Evolutionary conservation across 192 early-diverging fungal species (phyloP).

Genomic region (Backusella sp.): DNA sequence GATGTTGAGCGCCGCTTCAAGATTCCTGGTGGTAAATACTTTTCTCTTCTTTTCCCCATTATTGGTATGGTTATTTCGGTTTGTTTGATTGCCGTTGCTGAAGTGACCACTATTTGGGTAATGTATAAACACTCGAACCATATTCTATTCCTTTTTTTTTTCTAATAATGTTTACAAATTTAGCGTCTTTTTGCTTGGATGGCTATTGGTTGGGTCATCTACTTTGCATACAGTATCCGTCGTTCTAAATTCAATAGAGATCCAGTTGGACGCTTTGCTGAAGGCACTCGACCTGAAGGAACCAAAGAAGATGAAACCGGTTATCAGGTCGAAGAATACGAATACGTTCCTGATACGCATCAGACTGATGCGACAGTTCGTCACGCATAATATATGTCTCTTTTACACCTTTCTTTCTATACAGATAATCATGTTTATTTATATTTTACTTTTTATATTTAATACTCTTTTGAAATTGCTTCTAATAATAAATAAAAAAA

Average conservation of each 20-base stretch:
- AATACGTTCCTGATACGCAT: slow-evolving; percentile 5
- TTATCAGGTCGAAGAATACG: slow-evolving; percentile 12
- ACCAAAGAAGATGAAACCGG: slow-evolving; percentile 1
- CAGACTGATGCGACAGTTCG: neutral
- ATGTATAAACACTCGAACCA: neutral
- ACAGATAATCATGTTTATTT: neutral
- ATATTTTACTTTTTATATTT: neutral
- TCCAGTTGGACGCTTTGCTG: slow-evolving; percentile 22
- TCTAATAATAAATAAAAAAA: neutral
- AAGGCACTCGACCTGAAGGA: neutral
- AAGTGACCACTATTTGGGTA: slow-evolving; percentile 57
- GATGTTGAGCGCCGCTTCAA: slow-evolving; percentile 66
- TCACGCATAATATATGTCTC: neutral
- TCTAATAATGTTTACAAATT: neutral
- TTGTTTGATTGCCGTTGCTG: slow-evolving; percentile 65
- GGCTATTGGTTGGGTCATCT: slow-evolving; percentile 71
- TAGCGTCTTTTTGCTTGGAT: slow-evolving; percentile 76
- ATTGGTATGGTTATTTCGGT: slow-evolving; percentile 58
- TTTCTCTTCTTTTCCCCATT: slow-evolving; percentile 56
- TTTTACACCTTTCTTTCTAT: neutral
- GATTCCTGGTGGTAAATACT: slow-evolving; percentile 57
- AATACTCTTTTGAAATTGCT: neutral
- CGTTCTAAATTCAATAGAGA: slow-evolving; percentile 59
- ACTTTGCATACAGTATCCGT: slow-evolving; percentile 62
- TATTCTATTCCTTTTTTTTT: neutral